Conservation (phyloP, 108 stramenopile species). For the Pseudonitzschia delicatissima region DNA sequence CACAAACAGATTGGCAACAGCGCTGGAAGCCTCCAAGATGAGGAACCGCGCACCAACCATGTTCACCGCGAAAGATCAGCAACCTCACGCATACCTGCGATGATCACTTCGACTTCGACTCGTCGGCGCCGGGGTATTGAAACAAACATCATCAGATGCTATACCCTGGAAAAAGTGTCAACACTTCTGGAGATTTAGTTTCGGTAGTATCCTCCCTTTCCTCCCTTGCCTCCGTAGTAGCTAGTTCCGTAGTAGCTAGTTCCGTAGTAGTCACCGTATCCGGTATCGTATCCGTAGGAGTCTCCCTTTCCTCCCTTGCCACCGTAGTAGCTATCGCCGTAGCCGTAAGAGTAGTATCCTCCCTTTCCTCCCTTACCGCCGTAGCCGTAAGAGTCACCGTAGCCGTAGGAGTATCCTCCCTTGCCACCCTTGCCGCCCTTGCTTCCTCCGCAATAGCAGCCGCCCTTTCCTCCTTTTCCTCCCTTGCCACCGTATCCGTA, state of each 20-base stretch:
- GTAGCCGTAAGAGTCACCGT: not conserved
- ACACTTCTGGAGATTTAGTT: not conserved
- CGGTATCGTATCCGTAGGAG: not conserved
- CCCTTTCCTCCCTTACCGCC: not conserved
- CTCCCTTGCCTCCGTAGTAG: not conserved
- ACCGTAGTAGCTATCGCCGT: not conserved
- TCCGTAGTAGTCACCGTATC: not conserved
- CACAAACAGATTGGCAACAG: conserved; percentile 7
- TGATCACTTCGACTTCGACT: no score
- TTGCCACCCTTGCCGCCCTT: not conserved
- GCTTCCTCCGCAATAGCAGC: not conserved
- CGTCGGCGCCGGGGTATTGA: not conserved
- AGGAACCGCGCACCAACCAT: not conserved
- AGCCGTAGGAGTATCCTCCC: not conserved
- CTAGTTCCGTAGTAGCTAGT: not conserved
- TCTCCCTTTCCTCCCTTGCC: not conserved
- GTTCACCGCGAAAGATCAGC: not conserved
- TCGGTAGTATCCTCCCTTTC: conserved; percentile 3
- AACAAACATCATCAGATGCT: not conserved
- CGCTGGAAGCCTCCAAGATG: not conserved
- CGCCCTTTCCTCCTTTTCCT: not conserved
- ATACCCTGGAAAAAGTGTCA: not conserved
- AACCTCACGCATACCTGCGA: not conserved
- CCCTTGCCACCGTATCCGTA: not conserved
- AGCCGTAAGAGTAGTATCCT: no score